Conservation (phyloP, 768 basidiomycete genomes). For the Dendrothele bispora region DNA sequence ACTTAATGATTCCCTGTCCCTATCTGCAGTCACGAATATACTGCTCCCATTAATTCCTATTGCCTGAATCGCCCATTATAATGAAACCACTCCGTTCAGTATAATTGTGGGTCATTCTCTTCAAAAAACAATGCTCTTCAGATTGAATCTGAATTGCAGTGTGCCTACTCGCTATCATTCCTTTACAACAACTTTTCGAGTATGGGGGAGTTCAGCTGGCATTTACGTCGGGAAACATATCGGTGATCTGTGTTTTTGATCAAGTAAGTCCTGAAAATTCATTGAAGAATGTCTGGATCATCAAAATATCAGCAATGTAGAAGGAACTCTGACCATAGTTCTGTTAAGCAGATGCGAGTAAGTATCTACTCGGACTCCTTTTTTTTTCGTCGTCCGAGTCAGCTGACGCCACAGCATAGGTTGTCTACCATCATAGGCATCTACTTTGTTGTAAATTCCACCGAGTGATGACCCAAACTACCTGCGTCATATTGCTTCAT, state of each 20-base stretch:
- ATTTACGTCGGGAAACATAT: constrained; percentile 58
- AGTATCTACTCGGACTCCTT: no score
- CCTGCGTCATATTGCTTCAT: constrained; percentile 69
- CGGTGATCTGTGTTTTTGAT: constrained; percentile 70
- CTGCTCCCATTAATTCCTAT: constrained; percentile 58
- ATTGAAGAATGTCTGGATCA: constrained; percentile 1
- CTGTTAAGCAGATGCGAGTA: constrained; percentile 70
- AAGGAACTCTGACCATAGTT: constrained; percentile 70
- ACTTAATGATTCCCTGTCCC: not conserved
- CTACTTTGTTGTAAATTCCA: no score
- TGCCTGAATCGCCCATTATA: constrained; percentile 64
- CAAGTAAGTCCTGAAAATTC: constrained; percentile 43
- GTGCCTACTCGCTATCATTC: constrained; percentile 63
- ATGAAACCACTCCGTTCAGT: constrained; percentile 37
- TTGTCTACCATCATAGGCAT: no score
- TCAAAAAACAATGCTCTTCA: not conserved
- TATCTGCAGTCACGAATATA: constrained; percentile 65
- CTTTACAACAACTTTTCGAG: constrained; percentile 66
- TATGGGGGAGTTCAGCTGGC: constrained; percentile 42
- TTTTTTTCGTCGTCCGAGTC: no score
- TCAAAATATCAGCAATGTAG: constrained; percentile 49
- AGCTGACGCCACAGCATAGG: no score
- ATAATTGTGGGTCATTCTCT: constrained; percentile 25
- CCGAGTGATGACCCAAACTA: no score
- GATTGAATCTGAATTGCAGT: constrained; percentile 34